Evolutionary conservation across 2,329 filamentous ascomycete genomes (phyloP), one percentile per base, ranked within the genome.

Genomic region (Verticillium longisporum): DNA sequence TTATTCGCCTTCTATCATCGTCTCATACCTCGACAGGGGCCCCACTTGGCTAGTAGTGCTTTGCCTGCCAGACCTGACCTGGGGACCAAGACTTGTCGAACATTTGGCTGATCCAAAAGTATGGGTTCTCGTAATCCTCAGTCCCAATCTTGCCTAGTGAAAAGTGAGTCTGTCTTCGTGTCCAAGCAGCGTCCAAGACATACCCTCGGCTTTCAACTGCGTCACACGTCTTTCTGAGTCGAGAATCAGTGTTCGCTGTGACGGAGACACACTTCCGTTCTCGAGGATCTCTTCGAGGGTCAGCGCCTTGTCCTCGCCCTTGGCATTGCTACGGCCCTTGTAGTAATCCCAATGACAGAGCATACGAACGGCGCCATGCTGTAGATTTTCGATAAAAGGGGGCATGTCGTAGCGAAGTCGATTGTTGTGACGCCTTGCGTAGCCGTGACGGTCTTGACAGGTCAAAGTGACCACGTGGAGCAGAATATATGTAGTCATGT

Each of bases 311-410:
- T 55, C 26, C 13, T 32, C 54, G 14, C 54, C 54, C 26, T 15
- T 32, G 11, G 6, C 31, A 5, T n/a, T 34, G 13, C n/a, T 34
- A 3, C 15, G 54, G 11, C 54, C 54, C 32, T 55, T 33, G 68
- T 76, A 83, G 65, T 82, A 83, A 57, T 80, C 77, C 81, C 81
- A 83, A 58, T 81, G 71, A 11, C 71, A 69, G 3, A 83, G 75
- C 34, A 82, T 70, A 58, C 75, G 75, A 57, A 77, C 80, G 34
- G 76, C 79, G 3, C 78, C 73, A 11, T 74, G 70, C n/a, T 83
- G 80, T 1, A 82, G 70, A 6, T 75, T 68, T 38, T 77, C 72
- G 15, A 82, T 75, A 60, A 78, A 79, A 1, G 53, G 15, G 0
- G 72, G 72, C 7, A 80, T 72, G 1, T 78, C 70, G 60, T 78